Evolutionary conservation across 371 early-diverging fungal genomes (phyloP).

Genomic region (Mortierella sp.): DNA sequence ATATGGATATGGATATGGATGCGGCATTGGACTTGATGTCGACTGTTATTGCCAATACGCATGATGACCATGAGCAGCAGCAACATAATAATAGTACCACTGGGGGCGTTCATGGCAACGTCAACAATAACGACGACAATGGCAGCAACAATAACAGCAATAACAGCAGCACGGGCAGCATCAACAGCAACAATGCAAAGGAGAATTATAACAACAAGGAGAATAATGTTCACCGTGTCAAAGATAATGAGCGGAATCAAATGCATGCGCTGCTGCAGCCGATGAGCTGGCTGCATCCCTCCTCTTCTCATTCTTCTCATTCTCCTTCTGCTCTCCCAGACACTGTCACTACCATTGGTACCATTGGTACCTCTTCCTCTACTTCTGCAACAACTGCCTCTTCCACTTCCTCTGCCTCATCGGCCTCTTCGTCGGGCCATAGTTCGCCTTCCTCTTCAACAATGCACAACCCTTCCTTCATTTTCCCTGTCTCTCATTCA

Average conservation of each 20-base stretch:
- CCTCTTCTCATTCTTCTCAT: not conserved
- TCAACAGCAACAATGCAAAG: not conserved
- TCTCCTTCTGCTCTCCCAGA: not conserved
- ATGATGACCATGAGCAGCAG: conserved; percentile 1
- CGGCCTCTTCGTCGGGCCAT: not conserved
- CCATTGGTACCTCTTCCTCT: not conserved
- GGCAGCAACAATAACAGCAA: not conserved
- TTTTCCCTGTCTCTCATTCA: too few relatives aligned
- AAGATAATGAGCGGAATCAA: not conserved
- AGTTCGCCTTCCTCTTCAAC: not conserved
- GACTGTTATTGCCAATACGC: conserved; percentile 6
- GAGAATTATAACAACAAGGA: not conserved
- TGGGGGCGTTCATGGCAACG: not conserved
- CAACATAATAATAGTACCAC: not conserved
- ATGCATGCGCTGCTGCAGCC: conserved; percentile 9
- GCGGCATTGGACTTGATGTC: conserved; percentile 3
- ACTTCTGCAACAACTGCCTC: not conserved
- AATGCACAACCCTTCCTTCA: not conserved
- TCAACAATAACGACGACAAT: not conserved
- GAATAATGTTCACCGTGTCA: not conserved
- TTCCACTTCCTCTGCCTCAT: not conserved
- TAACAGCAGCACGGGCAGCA: not conserved
- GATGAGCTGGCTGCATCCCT: not conserved
- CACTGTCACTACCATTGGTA: not conserved
- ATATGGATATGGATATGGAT: conserved; percentile 9